Evolutionary conservation across 2,329 filamentous ascomycete species (phyloP), one percentile per base, ranked within the genome.

Genomic region (Tolypocladium album): DNA sequence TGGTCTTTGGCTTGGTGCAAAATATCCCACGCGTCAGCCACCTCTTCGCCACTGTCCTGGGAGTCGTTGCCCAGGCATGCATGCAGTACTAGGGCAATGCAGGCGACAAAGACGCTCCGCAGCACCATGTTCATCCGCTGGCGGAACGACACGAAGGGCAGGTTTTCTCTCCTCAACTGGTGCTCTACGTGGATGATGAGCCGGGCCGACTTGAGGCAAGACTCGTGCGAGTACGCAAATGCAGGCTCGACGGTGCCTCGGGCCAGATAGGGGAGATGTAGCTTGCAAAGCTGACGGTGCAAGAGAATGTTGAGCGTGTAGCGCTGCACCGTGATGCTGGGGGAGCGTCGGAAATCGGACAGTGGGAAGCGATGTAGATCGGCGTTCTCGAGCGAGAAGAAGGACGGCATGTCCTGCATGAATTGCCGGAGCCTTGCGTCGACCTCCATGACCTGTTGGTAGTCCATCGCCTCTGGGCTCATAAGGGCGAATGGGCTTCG

Each of bases 221-320:
- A 67, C 7, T 66, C 63, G 12, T 69, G 66, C 8, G 72, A 74
- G 57, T 67, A 69, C 13, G 71, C 65, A 59, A 69, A 74, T 4
- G 62, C 59, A 43, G 71, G 67, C 39, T 74, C 71, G 1, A 72
- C 65, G 6, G 70, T 67, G 4, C 72, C 71, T 34, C 71, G 68
- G 3, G 71, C 70, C 9, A 74, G 61, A 58, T 69, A 74, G 6
- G 72, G 72, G 9, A 74, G 66, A 57, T 74, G 72, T 12, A 74
- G 61, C 58, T 71, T 74, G 61, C 71, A 74, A 12, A 70, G 65
- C 47, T 74, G 70, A 1, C 71, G 71, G 24, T 72, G 67, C 3
- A 72, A 59, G 15, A 73, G 66, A 7, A 72, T 56, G 31, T 70
- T 71, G 42, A 74, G 65, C 24, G 70, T 64, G 59, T 74, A 71